A percentile compares a stretch with the other conserved stretches of the same genome.
These are phyloP conservation scores for Hanseniaspora clermontiae DNA, from an alignment of 805 yeast species.

Conservation along the genomic window DNA sequence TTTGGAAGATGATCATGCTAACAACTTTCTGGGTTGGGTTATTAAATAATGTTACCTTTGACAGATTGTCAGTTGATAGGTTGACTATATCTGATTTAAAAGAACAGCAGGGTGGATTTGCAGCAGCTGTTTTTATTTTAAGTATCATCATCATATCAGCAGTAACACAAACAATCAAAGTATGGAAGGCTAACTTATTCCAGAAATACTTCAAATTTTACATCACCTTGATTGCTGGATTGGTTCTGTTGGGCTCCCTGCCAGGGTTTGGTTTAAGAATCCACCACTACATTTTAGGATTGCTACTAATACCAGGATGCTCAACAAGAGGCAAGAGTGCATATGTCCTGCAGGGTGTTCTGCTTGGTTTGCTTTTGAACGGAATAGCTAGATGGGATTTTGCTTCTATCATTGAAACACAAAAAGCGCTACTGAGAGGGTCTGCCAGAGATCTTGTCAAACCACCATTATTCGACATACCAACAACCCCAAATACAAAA, in stretches of 20 bases:
- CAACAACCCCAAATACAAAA: neutral
- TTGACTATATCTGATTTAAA: slow-evolving; percentile 58
- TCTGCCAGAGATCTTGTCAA: slow-evolving; percentile 46
- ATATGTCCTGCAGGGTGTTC: slow-evolving; percentile 66
- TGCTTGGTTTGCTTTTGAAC: slow-evolving; percentile 66
- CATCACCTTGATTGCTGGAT: slow-evolving; percentile 31
- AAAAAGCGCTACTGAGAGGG: slow-evolving; percentile 49
- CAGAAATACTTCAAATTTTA: slow-evolving; percentile 47
- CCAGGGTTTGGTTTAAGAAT: slow-evolving; percentile 65
- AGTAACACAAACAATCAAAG: slow-evolving; percentile 56
- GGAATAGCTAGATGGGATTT: slow-evolving; percentile 91
- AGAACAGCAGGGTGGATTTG: slow-evolving; percentile 63
- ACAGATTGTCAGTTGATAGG: slow-evolving; percentile 76
- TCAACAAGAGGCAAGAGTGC: slow-evolving; percentile 60
- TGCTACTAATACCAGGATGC: slow-evolving; percentile 73
- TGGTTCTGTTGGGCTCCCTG: slow-evolving; percentile 28
- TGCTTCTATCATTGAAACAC: slow-evolving; percentile 77
- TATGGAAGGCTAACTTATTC: slow-evolving; percentile 71
- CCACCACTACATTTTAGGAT: slow-evolving; percentile 71
- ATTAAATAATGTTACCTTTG: slow-evolving; percentile 78
- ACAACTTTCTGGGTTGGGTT: slow-evolving; percentile 75
- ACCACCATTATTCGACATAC: slow-evolving; percentile 38
- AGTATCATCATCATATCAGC: slow-evolving; percentile 41
- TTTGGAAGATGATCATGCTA: slow-evolving; percentile 46
- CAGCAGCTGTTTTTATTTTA: slow-evolving; percentile 46